Conservation (phyloP, 2,329 filamentous ascomycete genomes). For the Colletotrichum aenigma region DNA sequence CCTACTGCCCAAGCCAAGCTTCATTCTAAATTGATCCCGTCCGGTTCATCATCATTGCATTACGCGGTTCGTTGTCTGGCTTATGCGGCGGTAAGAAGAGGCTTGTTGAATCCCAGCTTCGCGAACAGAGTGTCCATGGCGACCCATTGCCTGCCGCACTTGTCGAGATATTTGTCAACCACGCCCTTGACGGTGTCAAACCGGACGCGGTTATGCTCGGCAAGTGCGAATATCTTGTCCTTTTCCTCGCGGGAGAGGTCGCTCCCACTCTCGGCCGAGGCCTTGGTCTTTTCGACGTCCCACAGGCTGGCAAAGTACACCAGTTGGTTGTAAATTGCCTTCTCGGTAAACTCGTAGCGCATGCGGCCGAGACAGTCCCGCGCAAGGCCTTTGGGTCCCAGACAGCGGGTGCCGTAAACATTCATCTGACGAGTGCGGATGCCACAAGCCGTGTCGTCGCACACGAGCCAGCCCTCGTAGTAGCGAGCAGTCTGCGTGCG, state of each 20-base stretch:
- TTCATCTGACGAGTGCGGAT: constrained; percentile 89
- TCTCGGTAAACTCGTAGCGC: constrained; percentile 86
- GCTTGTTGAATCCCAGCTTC: constrained; percentile 61
- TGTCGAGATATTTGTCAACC: constrained; percentile 84
- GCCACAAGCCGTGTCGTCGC: constrained; percentile 86
- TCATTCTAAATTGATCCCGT: neutral
- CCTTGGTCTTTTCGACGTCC: constrained; percentile 78
- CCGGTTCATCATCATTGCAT: neutral
- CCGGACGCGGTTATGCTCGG: constrained; percentile 79
- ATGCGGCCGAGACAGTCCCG: constrained; percentile 86
- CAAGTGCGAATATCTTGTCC: constrained; percentile 70
- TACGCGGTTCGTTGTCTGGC: neutral
- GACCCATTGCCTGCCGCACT: constrained; percentile 91
- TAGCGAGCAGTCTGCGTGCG: constrained; percentile 80
- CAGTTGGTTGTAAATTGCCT: constrained; percentile 92
- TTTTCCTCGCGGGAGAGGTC: constrained; percentile 56
- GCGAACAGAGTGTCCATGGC: constrained; percentile 89
- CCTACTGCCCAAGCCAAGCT: neutral
- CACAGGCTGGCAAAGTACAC: constrained; percentile 85
- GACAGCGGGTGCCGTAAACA: constrained; percentile 88
- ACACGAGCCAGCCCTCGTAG: constrained; percentile 91
- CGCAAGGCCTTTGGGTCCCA: constrained; percentile 85
- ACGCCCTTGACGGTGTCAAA: constrained; percentile 79
- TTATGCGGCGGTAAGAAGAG: constrained; percentile 3
- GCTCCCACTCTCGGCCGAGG: constrained; percentile 29